phyloP scores from a whole-genome alignment of 129 eudicot species.

The Artemisia argyi region DNA sequence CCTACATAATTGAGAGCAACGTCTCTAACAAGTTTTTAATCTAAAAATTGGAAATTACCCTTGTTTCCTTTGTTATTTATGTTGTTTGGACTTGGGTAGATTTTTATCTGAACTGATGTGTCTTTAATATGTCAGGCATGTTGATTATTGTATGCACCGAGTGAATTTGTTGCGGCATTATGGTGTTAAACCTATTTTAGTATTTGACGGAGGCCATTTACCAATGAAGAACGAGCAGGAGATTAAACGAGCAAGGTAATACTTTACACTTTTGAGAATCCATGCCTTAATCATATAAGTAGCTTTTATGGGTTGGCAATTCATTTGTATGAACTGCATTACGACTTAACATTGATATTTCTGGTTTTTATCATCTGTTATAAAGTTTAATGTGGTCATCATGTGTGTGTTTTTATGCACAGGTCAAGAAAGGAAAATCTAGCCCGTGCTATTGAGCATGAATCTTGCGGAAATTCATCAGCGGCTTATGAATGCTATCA shows the following conservation, averaged over 20 bases:
- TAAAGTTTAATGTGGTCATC: not conserved
- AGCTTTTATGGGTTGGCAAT: conserved; percentile 6
- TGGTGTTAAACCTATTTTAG: conserved; percentile 85
- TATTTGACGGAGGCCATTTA: conserved; percentile 89
- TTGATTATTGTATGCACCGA: conserved; percentile 95
- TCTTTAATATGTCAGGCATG: conserved; percentile 58
- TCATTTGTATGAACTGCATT: not conserved
- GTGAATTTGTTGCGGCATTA: conserved; percentile 90
- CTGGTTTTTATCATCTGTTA: not conserved
- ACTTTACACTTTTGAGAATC: not conserved
- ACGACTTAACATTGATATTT: too few relatives aligned
- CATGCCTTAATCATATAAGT: not conserved
- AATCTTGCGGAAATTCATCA: conserved; percentile 71
- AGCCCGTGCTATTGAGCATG: conserved; percentile 91
- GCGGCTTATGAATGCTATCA: conserved; percentile 97
- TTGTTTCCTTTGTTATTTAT: too few relatives aligned
- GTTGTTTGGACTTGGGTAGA: not conserved
- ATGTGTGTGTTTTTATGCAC: conserved; percentile 21
- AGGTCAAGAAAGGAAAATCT: conserved; percentile 92
- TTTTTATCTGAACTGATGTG: not conserved
- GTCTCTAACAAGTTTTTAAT: too few relatives aligned
- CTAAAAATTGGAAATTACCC: too few relatives aligned
- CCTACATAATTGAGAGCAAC: too few relatives aligned
- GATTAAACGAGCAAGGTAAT: conserved; percentile 88
- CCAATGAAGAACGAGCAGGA: conserved; percentile 98